Evolutionary conservation across 1,139 yeast species (phyloP).

Genomic region (Taiozyma sp.): DNA sequence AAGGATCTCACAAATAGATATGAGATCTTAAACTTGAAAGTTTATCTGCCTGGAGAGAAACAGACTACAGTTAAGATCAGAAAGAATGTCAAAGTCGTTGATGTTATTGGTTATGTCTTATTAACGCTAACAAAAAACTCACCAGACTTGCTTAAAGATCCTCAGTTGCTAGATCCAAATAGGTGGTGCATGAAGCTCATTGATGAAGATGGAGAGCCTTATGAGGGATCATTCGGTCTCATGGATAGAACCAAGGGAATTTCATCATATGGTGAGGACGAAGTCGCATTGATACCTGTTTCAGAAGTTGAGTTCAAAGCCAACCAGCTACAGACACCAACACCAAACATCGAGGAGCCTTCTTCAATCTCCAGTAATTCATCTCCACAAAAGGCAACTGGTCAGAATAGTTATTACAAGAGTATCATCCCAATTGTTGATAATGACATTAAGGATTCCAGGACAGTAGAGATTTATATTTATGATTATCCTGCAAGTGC

Average conservation of each 20-base stretch:
- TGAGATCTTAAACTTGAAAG: conserved; percentile 27
- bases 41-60: conserved; percentile 32
- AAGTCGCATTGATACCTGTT: conserved; percentile 55
- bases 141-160: conserved; percentile 9
- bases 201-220: conserved; percentile 80
- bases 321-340: conserved; percentile 45
- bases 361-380: background rate
- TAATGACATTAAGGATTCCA: conserved; percentile 22
- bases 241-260: conserved; percentile 52
- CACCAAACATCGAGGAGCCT: conserved; percentile 33
- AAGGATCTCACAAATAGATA: conserved; percentile 27
- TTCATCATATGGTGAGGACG: conserved; percentile 62
- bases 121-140: conserved; percentile 29
- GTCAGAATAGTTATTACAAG: conserved; percentile 31
- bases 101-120: conserved; percentile 59
- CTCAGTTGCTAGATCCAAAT: conserved; percentile 43
- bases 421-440: conserved; percentile 27
- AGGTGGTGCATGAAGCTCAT: conserved; percentile 65
- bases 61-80: conserved; percentile 34
- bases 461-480: conserved; percentile 25
- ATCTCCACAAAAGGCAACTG: conserved; percentile 9
- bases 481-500: conserved; percentile 29
- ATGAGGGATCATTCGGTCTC: conserved; percentile 67
- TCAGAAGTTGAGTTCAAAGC: conserved; percentile 28
- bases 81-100: conserved; percentile 48